Percentiles rank a stretch among this genome's conserved stretches.
These are phyloP conservation scores for Tylopilus cervinicoccineus DNA, from an alignment of 768 basidiomycete species.

Conservation along the genomic window DNA sequence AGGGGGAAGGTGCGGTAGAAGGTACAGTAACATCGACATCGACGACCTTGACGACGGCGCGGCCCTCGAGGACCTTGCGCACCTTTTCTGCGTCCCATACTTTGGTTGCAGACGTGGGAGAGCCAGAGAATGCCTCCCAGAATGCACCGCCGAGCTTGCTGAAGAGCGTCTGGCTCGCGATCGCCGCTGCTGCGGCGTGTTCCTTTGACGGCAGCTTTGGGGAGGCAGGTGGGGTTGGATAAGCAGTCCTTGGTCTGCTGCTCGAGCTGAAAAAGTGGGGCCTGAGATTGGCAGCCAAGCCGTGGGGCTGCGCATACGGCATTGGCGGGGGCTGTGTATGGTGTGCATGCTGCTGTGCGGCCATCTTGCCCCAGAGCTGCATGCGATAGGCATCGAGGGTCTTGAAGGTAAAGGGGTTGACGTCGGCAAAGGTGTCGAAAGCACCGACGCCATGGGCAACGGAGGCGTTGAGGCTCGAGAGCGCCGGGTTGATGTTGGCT, in stretches of 20 bases:
- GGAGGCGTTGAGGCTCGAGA: slow-evolving; percentile 26
- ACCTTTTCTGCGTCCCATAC: slow-evolving; percentile 77
- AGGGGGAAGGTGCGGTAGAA: background rate
- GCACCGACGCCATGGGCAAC: slow-evolving; percentile 33
- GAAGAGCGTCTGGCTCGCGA: slow-evolving; percentile 75
- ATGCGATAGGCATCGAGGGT: slow-evolving; percentile 82
- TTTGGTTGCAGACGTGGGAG: slow-evolving; percentile 23
- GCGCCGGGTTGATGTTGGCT: slow-evolving; percentile 27
- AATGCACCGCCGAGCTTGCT: slow-evolving; percentile 71
- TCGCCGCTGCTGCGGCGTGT: slow-evolving; percentile 45
- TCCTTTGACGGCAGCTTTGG: slow-evolving; percentile 30
- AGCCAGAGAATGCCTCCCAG: slow-evolving; percentile 85
- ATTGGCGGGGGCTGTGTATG: slow-evolving; percentile 35
- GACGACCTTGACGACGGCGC: slow-evolving; percentile 74
- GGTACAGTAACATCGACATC: slow-evolving; percentile 51
- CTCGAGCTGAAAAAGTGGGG: slow-evolving; percentile 30
- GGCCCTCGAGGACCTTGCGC: slow-evolving; percentile 75
- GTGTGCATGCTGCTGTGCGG: slow-evolving; percentile 54
- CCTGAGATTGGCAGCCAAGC: slow-evolving; percentile 41
- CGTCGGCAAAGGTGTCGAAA: slow-evolving; percentile 77
- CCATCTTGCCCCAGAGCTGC: slow-evolving; percentile 93
- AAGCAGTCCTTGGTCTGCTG: slow-evolving; percentile 20
- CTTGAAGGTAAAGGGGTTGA: slow-evolving; percentile 85
- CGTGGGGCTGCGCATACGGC: slow-evolving; percentile 24
- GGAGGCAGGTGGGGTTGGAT: slow-evolving; percentile 45